Percentiles rank a stretch among this genome's conserved stretches.
Evolutionary conservation across 805 yeast genomes (phyloP).

Genomic region (Saturnispora halmiae): DNA sequence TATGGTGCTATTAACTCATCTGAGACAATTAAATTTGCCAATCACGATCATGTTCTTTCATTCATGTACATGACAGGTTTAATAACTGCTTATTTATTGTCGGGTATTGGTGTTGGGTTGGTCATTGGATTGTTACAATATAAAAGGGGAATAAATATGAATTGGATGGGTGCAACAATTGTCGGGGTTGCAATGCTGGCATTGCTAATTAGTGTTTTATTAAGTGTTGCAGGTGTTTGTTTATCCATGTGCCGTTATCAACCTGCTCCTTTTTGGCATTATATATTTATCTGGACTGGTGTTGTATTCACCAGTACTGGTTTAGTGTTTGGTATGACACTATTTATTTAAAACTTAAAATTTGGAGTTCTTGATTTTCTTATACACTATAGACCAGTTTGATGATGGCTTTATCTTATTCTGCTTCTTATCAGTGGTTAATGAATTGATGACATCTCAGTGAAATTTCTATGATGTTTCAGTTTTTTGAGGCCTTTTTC

Average conservation of each 20-base stretch:
- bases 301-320: conserved; percentile 23
- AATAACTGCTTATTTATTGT: conserved; percentile 32
- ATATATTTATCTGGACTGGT: conserved; percentile 34
- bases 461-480: no score
- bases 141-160: conserved; percentile 14
- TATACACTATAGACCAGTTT: no score
- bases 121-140: conserved; percentile 18
- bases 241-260: conserved; percentile 34
- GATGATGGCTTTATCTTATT: no score
- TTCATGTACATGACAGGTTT: conserved; percentile 36
- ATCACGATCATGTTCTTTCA: conserved; percentile 36
- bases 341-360: conserved; percentile 1
- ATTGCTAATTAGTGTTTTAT: conserved; percentile 29
- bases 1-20: conserved; percentile 16
- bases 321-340: conserved; percentile 4
- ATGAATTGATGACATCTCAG: no score
- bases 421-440: no score
- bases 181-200: conserved; percentile 34
- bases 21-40: conserved; percentile 12
- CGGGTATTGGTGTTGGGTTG: conserved; percentile 38
- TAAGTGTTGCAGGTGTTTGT: conserved; percentile 37
- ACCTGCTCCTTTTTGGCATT: conserved; percentile 35
- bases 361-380: no score
- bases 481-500: no score
- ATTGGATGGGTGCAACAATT: conserved; percentile 21